Evolutionary conservation across 2,329 filamentous ascomycete genomes (phyloP).

Genomic region (Ceratocystis cubensis): DNA sequence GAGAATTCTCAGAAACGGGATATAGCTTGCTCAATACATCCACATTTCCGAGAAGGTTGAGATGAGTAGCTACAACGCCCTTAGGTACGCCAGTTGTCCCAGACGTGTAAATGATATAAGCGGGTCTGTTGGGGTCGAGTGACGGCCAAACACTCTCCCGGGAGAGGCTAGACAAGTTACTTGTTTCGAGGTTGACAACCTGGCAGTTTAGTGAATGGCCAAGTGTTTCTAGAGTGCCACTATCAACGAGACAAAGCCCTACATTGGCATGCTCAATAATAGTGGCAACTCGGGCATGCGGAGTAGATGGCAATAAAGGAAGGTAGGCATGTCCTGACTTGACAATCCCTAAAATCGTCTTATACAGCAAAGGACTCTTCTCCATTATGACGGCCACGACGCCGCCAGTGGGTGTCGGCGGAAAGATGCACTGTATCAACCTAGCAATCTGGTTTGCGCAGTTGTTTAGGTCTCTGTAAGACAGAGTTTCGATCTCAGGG

Average conservation of each 20-base stretch:
- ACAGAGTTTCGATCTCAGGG: slow-evolving; percentile 34
- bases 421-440: slow-evolving; percentile 19
- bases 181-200: slow-evolving; percentile 28
- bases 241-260: slow-evolving; percentile 34
- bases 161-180: slow-evolving; percentile 26
- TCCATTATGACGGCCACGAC: slow-evolving; percentile 61
- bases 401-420: background rate
- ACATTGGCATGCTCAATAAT: slow-evolving; percentile 52
- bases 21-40: slow-evolving; percentile 53
- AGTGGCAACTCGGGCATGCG: slow-evolving; percentile 43
- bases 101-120: slow-evolving; percentile 73
- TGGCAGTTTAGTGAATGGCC: slow-evolving; percentile 20
- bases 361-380: slow-evolving; percentile 61
- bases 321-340: slow-evolving; percentile 70
- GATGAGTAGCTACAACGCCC: slow-evolving; percentile 63
- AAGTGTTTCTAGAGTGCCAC: slow-evolving; percentile 22
- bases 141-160: slow-evolving; percentile 23
- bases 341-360: slow-evolving; percentile 58
- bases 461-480: slow-evolving; percentile 53
- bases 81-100: slow-evolving; percentile 73
- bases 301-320: slow-evolving; percentile 64
- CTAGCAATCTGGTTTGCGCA: slow-evolving; percentile 51
- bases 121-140: slow-evolving; percentile 39
- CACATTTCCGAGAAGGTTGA: slow-evolving; percentile 67
- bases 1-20: slow-evolving; percentile 38